Percentiles rank a stretch among this genome's conserved stretches.
Evolutionary conservation across 352 stramenopile species (phyloP).

Genomic region (Blastocystis sp.): DNA sequence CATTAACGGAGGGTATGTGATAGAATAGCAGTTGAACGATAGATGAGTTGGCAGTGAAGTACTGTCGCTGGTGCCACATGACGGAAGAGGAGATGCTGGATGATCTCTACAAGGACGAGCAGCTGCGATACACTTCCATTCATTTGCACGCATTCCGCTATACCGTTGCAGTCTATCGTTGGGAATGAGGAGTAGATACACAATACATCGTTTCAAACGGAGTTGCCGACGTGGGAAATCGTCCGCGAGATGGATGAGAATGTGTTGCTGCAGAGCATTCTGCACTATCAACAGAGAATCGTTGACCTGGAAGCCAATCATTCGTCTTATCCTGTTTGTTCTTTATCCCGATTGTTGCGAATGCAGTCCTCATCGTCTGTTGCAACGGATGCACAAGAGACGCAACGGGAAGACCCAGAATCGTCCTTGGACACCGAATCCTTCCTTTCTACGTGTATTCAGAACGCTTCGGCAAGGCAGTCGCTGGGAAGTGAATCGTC

Average conservation of each 20-base stretch:
- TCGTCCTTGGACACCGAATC: neutral
- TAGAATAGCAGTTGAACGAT: neutral
- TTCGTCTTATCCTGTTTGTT: slow-evolving; percentile 37
- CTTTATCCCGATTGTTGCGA: neutral
- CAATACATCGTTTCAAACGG: slow-evolving; percentile 47
- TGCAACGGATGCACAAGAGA: no score
- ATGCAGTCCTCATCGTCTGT: no score
- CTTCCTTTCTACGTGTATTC: neutral
- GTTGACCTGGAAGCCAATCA: neutral
- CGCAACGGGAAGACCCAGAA: neutral
- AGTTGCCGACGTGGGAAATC: slow-evolving; percentile 31
- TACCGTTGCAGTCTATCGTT: neutral
- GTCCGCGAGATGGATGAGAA: neutral
- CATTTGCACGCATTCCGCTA: slow-evolving; percentile 56
- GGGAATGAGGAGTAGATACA: neutral
- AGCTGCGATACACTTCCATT: slow-evolving; percentile 30
- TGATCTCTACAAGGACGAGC: slow-evolving; percentile 64
- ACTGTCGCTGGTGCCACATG: slow-evolving; percentile 63
- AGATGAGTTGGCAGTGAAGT: slow-evolving; percentile 53
- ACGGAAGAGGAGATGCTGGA: slow-evolving; percentile 47
- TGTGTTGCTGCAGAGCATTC: neutral
- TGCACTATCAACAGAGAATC: slow-evolving; percentile 6
- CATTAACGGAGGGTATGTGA: neutral
- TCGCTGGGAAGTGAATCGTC: neutral
- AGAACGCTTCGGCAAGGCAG: no score